Percentiles rank a stretch among this genome's conserved stretches.
These are phyloP conservation scores for Puccinia horiana DNA, from an alignment of 1,284 basidiomycete species.

Conservation along the genomic window DNA sequence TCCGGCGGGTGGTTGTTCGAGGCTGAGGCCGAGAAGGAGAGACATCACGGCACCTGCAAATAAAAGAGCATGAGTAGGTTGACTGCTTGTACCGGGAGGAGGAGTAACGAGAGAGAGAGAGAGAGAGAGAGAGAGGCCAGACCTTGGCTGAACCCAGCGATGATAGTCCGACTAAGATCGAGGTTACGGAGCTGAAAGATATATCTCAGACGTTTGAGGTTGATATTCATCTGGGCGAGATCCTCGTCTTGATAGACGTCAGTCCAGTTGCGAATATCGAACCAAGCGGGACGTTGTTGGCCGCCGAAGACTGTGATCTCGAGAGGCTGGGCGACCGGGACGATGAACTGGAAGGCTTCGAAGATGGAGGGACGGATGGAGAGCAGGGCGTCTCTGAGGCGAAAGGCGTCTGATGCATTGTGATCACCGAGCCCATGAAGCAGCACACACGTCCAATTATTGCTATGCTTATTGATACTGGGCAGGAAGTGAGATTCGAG, in stretches of 20 bases:
- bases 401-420: neutral
- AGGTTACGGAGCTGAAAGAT: neutral
- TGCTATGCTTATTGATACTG: neutral
- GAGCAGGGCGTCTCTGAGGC: neutral
- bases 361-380: neutral
- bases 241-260: neutral
- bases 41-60: conserved; percentile 21
- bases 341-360: neutral
- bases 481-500: no score
- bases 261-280: conserved; percentile 17
- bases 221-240: neutral
- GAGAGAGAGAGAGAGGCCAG: neutral
- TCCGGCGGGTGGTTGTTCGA: neutral
- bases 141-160: conserved; percentile 30
- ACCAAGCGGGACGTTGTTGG: neutral
- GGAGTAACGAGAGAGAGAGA: neutral
- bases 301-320: neutral
- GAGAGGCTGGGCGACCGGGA: neutral
- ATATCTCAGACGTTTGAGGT: neutral
- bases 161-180: conserved; percentile 3
- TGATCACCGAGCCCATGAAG: neutral
- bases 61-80: neutral
- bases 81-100: neutral
- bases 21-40: conserved; percentile 10
- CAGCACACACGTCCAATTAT: neutral